Evolutionary conservation across 2,329 filamentous ascomycete genomes (phyloP), one percentile per base, ranked within the genome.

Genomic region (Teratosphaeria gauchensis): DNA sequence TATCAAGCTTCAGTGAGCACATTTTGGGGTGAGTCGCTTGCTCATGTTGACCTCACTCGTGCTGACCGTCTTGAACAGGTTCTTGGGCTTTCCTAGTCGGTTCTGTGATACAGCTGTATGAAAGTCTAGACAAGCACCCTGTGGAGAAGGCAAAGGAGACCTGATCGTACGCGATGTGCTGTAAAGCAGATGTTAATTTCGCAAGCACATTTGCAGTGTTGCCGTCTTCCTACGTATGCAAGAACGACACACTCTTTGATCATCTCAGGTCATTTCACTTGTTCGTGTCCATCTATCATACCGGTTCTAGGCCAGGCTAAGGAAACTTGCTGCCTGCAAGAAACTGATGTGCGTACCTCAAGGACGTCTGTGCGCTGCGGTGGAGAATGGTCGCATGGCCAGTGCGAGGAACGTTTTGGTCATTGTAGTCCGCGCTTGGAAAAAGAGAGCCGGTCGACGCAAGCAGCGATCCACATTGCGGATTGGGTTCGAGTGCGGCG

Each of bases 81-180:
- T 67, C 66, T 12, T 68, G 67, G 62, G 64, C 68, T 3, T 70
- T 71, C 56, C 59, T 71, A 55, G 63, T 71, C 14, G 69, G 66
- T 3, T 68, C 65, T 48, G 38, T 61, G 28, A 56, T 70, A 2
- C 68, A 70, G 38, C 65, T 62, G 65, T 71, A 70, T 54, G 69
- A 71, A 56, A 64, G 62, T 54, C 55, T 67, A 16, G 58, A 65
- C 21, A 69, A 69, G 56, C 56, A 66, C 56, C 64, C 67, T 8
- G 65, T 69, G 30, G 64, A 66, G 53, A 46, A 58, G 56, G 14
- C 53, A 54, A 32, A 54, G 56, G 2, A 32, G 52, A 38, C 53
- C 33, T 35, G 16, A 28, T n/a, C 14, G 11, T 14, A 51, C 14
- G 24, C 9, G 16, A 35, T 16, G 16, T 1, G 31, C n/a, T 42